Evolutionary conservation across 306 rosid species (phyloP), one percentile per base, ranked within the genome.

Genomic region (Oemleria cerasiformis): DNA sequence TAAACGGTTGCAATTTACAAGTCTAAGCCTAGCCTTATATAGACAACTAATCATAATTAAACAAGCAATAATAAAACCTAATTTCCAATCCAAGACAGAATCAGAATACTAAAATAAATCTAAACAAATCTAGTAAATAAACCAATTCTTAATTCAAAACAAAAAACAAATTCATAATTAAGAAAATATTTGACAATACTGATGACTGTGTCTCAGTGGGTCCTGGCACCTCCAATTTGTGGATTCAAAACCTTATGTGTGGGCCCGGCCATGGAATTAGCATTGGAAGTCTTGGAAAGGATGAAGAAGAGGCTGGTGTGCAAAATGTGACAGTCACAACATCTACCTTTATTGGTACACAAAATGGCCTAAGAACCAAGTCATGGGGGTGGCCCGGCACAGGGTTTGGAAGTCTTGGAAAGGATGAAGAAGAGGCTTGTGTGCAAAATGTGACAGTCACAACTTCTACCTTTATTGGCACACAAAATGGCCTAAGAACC

Each of bases 171-270:
- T n/a, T n/a, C n/a, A n/a, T n/a, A n/a, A n/a, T n/a, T n/a, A n/a
- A n/a, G n/a, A n/a, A n/a, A n/a, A n/a, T n/a, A n/a, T n/a, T n/a
- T n/a, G n/a, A n/a, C n/a, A n/a, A n/a, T n/a, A n/a, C n/a, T 4
- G 93, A 86, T 3, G 90, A 88, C 12, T 86, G 90, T 49, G 67
- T 89, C 73, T 89, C 92, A 4, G 16, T 89, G 9, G 90, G 92
- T 39, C 88, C 89, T 0, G 88, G 92, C 10, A 69, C 85, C 23
- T 51, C 17, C 1, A 70, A 85, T 80, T 71, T 90, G 84, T 87
- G 86, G 86, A 78, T 90, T n/a, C 83, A 87, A 41, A 72, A 77
- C 4, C 72, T 85, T 20, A 78, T 79, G 3, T 88, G 92, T 38
- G 88, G 90, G 55, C 92, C 90, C 0, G 90, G n/a, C n/a, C n/a